These are phyloP conservation scores for Candida lessepsii DNA, from an alignment of 805 yeast species.

Conservation along the genomic window DNA sequence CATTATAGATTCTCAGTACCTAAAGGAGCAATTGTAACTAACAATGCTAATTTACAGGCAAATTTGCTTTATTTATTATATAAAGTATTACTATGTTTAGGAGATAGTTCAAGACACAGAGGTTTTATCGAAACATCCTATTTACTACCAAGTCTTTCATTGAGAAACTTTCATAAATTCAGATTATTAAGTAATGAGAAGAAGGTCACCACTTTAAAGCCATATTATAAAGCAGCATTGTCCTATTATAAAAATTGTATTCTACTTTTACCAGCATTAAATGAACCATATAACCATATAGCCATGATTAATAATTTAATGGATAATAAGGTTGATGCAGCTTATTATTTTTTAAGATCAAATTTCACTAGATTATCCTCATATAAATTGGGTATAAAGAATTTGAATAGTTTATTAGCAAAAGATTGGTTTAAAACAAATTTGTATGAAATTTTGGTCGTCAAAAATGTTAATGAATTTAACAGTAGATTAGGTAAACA, in stretches of 20 bases:
- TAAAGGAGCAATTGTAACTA: constrained; percentile 13
- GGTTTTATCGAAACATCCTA: constrained; percentile 47
- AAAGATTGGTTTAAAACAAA: constrained; percentile 33
- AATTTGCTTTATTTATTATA: constrained; percentile 44
- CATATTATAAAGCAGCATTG: constrained; percentile 26
- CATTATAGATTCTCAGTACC: constrained; percentile 25
- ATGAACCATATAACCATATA: constrained; percentile 63
- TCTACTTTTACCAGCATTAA: constrained; percentile 60
- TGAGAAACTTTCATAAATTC: constrained; percentile 27
- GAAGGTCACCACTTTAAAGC: constrained; percentile 37
- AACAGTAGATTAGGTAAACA: constrained; percentile 4
- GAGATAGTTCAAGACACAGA: constrained; percentile 59
- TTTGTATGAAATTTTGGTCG: constrained; percentile 20
- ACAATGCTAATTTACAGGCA: constrained; percentile 24
- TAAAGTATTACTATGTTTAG: constrained; percentile 51
- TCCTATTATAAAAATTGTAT: constrained; percentile 50
- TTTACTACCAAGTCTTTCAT: constrained; percentile 33
- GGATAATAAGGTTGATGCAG: constrained; percentile 47
- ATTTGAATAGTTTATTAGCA: constrained; percentile 40
- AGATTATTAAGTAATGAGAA: constrained; percentile 31
- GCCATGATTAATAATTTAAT: constrained; percentile 45
- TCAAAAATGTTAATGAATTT: constrained; percentile 9
- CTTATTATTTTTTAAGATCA: constrained; percentile 56
- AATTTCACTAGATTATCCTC: constrained; percentile 51
- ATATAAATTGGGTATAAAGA: constrained; percentile 45